Conservation (phyloP, 148 eudicot genomes). For the Linanthus parryae region DNA sequence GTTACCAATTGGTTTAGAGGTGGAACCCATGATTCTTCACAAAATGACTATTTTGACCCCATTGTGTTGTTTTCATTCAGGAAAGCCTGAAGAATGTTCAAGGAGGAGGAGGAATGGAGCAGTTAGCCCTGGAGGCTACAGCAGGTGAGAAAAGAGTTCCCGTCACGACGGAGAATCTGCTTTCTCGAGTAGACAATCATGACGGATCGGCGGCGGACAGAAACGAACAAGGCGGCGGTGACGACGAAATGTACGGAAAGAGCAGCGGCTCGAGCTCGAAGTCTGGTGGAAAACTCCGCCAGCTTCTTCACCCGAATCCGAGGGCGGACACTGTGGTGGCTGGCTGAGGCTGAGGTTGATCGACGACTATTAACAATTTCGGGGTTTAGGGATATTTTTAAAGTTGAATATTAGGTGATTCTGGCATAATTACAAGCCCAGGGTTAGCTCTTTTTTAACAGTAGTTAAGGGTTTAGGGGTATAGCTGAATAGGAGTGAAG, state of each 20-base stretch:
- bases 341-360: too few species aligned
- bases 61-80: too few species aligned
- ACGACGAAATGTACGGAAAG: too few species aligned
- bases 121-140: too few species aligned
- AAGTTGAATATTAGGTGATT: conserved; percentile 36
- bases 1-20: too few species aligned
- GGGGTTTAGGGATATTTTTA: too few species aligned
- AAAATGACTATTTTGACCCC: too few species aligned
- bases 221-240: conserved; percentile 23
- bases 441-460: conserved; percentile 59
- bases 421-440: conserved; percentile 64
- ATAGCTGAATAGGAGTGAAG: conserved; percentile 15
- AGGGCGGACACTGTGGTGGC: conserved; percentile 83
- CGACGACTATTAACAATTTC: too few species aligned
- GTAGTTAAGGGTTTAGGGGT: conserved; percentile 16
- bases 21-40: too few species aligned
- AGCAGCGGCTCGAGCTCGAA: conserved; percentile 42
- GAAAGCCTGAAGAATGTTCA: conserved; percentile 41
- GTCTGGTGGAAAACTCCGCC: conserved; percentile 85
- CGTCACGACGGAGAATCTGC: conserved; percentile 67
- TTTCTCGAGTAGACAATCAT: conserved; percentile 72
- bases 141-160: conserved; percentile 24
- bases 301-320: conserved; percentile 55
- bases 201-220: conserved; percentile 39
- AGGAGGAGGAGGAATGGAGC: conserved; percentile 26